phyloP scores from a whole-genome alignment of 805 yeast species.

The Lipomyces starkeyi region DNA sequence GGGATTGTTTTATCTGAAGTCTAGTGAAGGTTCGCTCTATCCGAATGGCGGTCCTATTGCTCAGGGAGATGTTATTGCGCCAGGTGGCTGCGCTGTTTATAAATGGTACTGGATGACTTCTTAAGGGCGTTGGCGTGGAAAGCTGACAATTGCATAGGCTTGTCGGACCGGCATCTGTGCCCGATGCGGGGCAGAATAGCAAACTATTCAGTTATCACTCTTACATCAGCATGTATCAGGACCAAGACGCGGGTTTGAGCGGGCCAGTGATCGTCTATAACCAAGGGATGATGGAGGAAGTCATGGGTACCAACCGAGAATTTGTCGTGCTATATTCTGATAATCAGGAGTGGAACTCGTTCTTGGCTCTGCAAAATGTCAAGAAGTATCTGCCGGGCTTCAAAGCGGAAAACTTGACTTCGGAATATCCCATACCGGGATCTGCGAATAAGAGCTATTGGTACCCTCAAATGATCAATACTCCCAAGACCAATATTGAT shows the following conservation, averaged over 20 bases:
- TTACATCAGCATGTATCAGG: conserved; percentile 2
- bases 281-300: neutral
- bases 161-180: neutral
- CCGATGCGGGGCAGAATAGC: neutral
- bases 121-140: neutral
- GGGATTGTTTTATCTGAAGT: conserved; percentile 9
- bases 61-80: conserved; percentile 1
- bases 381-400: neutral
- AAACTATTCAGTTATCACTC: conserved; percentile 10
- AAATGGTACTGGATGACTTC: neutral
- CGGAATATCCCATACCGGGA: neutral
- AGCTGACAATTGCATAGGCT: neutral
- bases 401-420: neutral
- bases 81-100: conserved; percentile 6
- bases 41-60: conserved; percentile 1
- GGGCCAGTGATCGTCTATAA: conserved; percentile 1
- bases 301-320: neutral
- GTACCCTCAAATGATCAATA: neutral
- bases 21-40: conserved; percentile 10
- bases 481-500: neutral
- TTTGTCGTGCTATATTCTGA: neutral
- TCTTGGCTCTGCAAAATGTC: conserved; percentile 6
- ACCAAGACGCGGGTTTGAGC: conserved; percentile 2
- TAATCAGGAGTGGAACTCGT: conserved; percentile 6
- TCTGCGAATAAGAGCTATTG: neutral